phyloP scores from a whole-genome alignment of 306 rosid species.

The Leucaena leucocephala region DNA sequence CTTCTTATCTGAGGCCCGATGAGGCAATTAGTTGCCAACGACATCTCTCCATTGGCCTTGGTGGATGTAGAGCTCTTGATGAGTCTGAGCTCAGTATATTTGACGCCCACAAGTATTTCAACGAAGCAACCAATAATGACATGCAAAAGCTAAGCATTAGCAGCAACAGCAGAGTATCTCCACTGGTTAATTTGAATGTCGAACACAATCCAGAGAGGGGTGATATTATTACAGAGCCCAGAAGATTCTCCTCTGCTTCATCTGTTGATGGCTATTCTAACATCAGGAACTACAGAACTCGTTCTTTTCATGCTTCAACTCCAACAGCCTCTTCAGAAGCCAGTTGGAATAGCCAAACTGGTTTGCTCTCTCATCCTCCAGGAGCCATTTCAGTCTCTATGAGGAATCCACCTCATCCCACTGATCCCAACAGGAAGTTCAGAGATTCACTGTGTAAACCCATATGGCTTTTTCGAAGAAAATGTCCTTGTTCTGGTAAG shows the following conservation, averaged over 20 bases:
- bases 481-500: conserved; percentile 68
- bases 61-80: conserved; percentile 28
- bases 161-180: conserved; percentile 50
- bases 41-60: conserved; percentile 20
- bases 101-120: conserved; percentile 69
- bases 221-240: conserved; percentile 11
- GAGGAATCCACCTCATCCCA: conserved; percentile 34
- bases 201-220: conserved; percentile 35
- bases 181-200: conserved; percentile 33
- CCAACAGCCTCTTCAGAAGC: conserved; percentile 75
- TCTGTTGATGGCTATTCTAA: conserved; percentile 41
- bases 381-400: conserved; percentile 50
- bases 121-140: conserved; percentile 44
- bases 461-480: conserved; percentile 52
- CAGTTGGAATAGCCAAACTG: conserved; percentile 70
- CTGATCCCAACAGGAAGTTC: conserved; percentile 19
- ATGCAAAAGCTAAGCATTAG: conserved; percentile 33
- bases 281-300: conserved; percentile 50
- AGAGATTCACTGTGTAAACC: conserved; percentile 35
- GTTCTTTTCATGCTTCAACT: conserved; percentile 61
- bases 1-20: conserved; percentile 35
- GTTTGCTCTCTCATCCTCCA: conserved; percentile 58
- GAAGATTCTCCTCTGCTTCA: conserved; percentile 53
- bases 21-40: conserved; percentile 3
- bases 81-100: conserved; percentile 60